phyloP scores from a whole-genome alignment of 805 yeast genomes.

The Kuraishia piskuri region DNA sequence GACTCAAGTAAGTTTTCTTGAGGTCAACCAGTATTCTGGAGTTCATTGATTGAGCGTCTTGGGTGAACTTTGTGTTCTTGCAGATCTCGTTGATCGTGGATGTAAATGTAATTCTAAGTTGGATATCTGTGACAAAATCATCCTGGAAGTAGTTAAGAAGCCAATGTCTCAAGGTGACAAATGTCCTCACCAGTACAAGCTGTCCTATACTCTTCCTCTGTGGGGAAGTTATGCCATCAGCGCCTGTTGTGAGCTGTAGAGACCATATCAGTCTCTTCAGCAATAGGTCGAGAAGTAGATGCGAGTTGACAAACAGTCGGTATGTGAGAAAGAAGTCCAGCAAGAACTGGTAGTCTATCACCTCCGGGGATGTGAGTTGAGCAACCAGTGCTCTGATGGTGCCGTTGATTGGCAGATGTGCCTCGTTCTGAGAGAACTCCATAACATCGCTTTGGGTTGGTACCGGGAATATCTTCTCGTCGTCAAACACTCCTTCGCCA shows the following conservation, averaged over 20 bases:
- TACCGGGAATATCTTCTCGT: neutral
- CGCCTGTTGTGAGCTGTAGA: constrained; percentile 23
- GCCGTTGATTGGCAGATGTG: neutral
- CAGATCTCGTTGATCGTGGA: constrained; percentile 28
- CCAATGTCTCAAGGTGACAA: constrained; percentile 88
- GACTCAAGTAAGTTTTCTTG: constrained; percentile 22
- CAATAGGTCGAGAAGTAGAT: constrained; percentile 50
- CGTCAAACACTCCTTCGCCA: neutral
- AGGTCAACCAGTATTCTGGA: constrained; percentile 21
- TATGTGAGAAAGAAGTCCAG: constrained; percentile 85
- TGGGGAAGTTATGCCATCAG: neutral
- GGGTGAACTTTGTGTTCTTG: neutral
- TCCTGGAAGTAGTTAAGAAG: constrained; percentile 76
- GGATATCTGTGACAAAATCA: constrained; percentile 57
- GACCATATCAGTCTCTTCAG: constrained; percentile 70
- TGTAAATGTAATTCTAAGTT: constrained; percentile 36
- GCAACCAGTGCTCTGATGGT: constrained; percentile 32
- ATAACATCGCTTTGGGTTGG: neutral
- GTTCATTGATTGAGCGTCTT: constrained; percentile 1
- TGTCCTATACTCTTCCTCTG: constrained; percentile 43
- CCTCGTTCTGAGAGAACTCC: neutral
- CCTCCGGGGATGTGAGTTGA: constrained; percentile 61
- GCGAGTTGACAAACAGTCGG: constrained; percentile 57
- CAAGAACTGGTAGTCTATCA: constrained; percentile 67
- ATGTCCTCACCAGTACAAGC: constrained; percentile 67